Evolutionary conservation across 495 filamentous ascomycete species (phyloP), one percentile per base, ranked within the genome.

Genomic region (Lichenothelia convexa): DNA sequence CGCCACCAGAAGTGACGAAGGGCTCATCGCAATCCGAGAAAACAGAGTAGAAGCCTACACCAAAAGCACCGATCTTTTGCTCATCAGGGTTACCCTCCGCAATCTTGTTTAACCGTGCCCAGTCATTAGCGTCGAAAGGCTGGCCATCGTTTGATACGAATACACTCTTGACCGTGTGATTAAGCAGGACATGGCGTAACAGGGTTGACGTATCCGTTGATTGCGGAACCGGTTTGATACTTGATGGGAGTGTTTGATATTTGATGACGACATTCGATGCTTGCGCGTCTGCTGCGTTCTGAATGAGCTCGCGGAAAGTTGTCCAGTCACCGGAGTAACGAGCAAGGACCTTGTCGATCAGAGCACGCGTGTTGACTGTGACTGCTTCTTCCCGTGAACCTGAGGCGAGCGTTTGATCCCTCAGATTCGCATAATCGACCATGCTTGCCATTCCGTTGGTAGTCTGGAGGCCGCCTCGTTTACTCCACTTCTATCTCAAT

Each of bases 31-130:
- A 94, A 50, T 95, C 89, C 42, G 89, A 80, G 57, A 99, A 99
- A 22, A 95, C 89, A 54, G 81, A 89, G 62, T 99, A 99, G 56
- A 99, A 95, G 2, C 91, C 91, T 24, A 99, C 91, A 32, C 91
- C 91, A 53, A 95, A 99, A 3, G 91, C 91, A 15, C 91, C 91
- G 47, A 99, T 95, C 61, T 99, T 95, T 3, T 83, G 92, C 55
- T 95, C 91, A 53, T 95, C 87, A 0, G 91, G 91, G 49, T 99
- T 99, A 9, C 91, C 91, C 56, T 95, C 87, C 11, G 91, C 91
- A 44, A 99, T 99, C 37, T 84, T 75, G 62, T 95, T 95, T 48
- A 99, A 51, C 38, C 91, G 68, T 30, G 71, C 69, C 91, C 91
- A 99, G 56, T 99, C 91, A 13, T 79, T 83, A 35, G 74, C 69